Evolutionary conservation across 495 filamentous ascomycete genomes (phyloP).

Genomic region (Xylaria castorea): DNA sequence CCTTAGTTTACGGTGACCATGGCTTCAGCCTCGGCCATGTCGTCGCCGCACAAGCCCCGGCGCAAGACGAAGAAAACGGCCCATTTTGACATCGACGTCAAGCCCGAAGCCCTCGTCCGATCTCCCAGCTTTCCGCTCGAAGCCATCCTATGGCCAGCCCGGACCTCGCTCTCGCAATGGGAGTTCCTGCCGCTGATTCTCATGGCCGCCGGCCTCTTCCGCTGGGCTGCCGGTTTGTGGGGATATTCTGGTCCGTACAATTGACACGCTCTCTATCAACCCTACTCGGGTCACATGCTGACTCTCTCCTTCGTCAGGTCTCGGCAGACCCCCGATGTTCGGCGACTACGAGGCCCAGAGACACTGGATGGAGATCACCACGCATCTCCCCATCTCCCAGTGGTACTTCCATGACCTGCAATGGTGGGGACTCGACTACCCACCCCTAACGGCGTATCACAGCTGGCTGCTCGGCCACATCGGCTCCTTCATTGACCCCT

Average conservation of each 20-base stretch:
- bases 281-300: not conserved
- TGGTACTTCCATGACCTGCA: slow-evolving; percentile 98
- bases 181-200: slow-evolving; percentile 83
- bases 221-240: slow-evolving; percentile 92
- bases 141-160: slow-evolving; percentile 89
- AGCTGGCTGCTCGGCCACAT: slow-evolving; percentile 92
- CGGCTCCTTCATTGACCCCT: slow-evolving; percentile 75
- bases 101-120: slow-evolving; percentile 46
- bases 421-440: slow-evolving; percentile 98
- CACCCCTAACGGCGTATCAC: slow-evolving; percentile 96
- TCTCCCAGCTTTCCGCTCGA: slow-evolving; percentile 80
- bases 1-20: slow-evolving; percentile 46
- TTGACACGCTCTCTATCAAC: not conserved
- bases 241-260: slow-evolving; percentile 79
- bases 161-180: slow-evolving; percentile 89
- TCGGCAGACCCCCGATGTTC: slow-evolving; percentile 83
- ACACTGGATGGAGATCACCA: slow-evolving; percentile 98
- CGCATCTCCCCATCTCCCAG: slow-evolving; percentile 82
- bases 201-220: slow-evolving; percentile 88
- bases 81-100: slow-evolving; percentile 38
- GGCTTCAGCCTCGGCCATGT: slow-evolving; percentile 46
- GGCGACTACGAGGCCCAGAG: slow-evolving; percentile 97
- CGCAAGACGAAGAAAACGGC: slow-evolving; percentile 53
- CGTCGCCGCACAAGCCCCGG: slow-evolving; percentile 58
- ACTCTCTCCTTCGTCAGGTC: slow-evolving; percentile 59